Base-by-base conservation (phyloP, 2,329 filamentous ascomycete species). In the Fusarium nanum region DNA sequence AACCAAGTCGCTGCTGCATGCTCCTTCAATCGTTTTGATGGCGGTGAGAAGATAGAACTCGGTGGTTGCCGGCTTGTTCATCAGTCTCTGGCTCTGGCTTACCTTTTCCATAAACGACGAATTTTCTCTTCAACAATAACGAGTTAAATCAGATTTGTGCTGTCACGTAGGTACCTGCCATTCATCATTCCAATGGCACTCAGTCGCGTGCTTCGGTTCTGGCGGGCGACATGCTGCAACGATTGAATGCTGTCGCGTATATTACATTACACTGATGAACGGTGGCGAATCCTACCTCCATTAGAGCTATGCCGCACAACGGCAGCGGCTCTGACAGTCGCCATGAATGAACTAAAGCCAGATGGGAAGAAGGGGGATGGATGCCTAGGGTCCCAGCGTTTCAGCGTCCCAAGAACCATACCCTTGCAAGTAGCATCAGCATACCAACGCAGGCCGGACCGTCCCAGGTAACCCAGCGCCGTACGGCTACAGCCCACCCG, bases 391-490 rank as follows among this genome's bases (percentile, higher is more conserved):
- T 53, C 56, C 47, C 67, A 73, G 62, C 55, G 62, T 56, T 53
- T 41, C 61, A 67, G 62, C 48, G 55, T 54, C 67, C 67, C 67
- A 65, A 58, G 37, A 66, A 28, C 47, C 47, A 52, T 41, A 52
- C 49, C 49, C 49, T 41, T 23, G 49, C 18, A 41, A 37, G 41
- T 25, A 52, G 18, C 49, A 52, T 41, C 37, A 54, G 56, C 37
- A 49, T 34, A 59, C 45, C 59, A 61, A 65, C 59, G 70, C 71
- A 72, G 52, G 49, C 67, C 71, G 71, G 69, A 71, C 71, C 71
- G 69, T 73, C 67, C 71, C 69, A 73, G 63, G 67, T 62, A 52
- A 57, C 58, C 63, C 64, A 70, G 61, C 59, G 42, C 57, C 55
- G 53, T 50, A 57, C 28, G 28, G 28, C 28, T 45, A 57, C 56